Evolutionary conservation across 208 protist species (phyloP).

Genomic region (Crithidia brevicula): DNA sequence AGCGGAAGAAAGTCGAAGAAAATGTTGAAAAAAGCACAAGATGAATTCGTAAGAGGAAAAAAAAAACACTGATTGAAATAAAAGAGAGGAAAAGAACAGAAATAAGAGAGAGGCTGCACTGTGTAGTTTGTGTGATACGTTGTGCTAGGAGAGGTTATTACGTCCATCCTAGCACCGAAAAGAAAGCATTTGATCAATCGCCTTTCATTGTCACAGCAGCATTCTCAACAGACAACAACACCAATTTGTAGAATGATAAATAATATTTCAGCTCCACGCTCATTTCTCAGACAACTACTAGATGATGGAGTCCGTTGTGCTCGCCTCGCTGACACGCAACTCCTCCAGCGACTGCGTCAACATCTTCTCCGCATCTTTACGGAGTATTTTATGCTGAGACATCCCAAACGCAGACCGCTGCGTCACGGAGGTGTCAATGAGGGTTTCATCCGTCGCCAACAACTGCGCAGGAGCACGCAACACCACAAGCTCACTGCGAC

Average conservation of each 20-base stretch:
- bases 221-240: not conserved
- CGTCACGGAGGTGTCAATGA: constrained; percentile 10
- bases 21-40: not conserved
- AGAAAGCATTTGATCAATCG: not conserved
- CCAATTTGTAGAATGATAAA: no score
- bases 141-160: not conserved
- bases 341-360: constrained; percentile 17
- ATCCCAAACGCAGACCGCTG: constrained; percentile 5
- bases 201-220: not conserved
- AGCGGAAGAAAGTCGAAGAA: not conserved
- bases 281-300: not conserved
- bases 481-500: constrained; percentile 1
- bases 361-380: constrained; percentile 6
- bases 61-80: not conserved
- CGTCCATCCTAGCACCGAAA: not conserved
- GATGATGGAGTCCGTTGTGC: not conserved
- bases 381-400: constrained; percentile 5
- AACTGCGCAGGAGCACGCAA: not conserved
- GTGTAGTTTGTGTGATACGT: not conserved
- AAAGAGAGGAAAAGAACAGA: constrained; percentile 1
- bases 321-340: not conserved
- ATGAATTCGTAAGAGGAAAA: not conserved
- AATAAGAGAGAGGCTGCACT: not conserved
- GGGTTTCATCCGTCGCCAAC: not conserved
- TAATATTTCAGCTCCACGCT: no score